Base-by-base conservation (phyloP, 2,329 filamentous ascomycete species). In the Fusarium avenaceum region DNA sequence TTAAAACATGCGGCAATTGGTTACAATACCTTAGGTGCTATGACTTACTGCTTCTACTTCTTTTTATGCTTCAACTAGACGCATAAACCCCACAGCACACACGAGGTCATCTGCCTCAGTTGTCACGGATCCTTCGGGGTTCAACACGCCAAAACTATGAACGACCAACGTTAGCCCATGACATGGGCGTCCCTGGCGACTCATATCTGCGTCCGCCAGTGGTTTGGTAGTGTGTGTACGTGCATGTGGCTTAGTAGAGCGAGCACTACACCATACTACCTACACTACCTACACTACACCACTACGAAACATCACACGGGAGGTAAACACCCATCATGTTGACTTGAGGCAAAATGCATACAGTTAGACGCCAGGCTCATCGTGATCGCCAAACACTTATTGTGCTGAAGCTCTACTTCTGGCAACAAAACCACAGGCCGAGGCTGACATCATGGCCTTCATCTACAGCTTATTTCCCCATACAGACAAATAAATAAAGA, bases 51-150 rank as follows among this genome's bases (percentile, higher is more conserved):
- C 14, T 32, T 32, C 11, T 32, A 32, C 30, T 32, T 13, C 30
- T 14, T 5, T 1, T 11, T 32, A 32, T 15, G 28, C 44, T 32
- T 47, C 17, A 13, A 32, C 39, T 40, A n/a, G 15, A n/a, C 13
- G 28, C 40, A 47, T 35, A 38, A 46, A 24, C 24, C n/a, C 6
- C 22, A 51, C 49, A 33, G 17, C 40, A 30, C 45, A 55, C 20
- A 28, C 24, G 50, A 47, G 44, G 66, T 71, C 69, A 70, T 70
- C 30, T 58, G 50, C 45, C 52, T 53, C 51, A 42, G 58, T 64
- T 71, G 65, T 57, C 70, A 68, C 70, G 70, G 67, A 66, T 73
- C 68, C 63, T 57, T 63, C 70, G 70, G 70, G 59, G 51, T 45
- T 62, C 59, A 60, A 60, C 20, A 64, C 67, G 45, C 57, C 54